Percentiles rank a stretch among this genome's conserved stretches.
phyloP scores from a whole-genome alignment of 768 basidiomycete species.

The Lentinula lateritia region DNA sequence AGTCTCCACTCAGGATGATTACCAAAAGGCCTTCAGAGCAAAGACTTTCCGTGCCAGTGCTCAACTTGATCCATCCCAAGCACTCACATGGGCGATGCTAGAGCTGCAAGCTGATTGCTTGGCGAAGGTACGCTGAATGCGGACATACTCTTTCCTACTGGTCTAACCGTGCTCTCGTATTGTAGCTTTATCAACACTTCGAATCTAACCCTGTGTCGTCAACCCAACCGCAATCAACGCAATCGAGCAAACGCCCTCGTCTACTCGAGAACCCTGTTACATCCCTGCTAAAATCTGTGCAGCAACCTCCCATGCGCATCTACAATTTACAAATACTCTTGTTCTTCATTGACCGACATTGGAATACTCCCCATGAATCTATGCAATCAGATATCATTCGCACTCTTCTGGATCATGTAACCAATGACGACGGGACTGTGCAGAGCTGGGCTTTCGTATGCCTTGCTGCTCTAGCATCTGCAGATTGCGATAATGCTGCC shows the following conservation, averaged over 20 bases:
- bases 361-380: slow-evolving; percentile 52
- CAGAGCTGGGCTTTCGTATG: slow-evolving; percentile 88
- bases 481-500: slow-evolving; percentile 24
- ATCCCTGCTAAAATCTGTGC: slow-evolving; percentile 38
- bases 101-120: slow-evolving; percentile 80
- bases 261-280: slow-evolving; percentile 52
- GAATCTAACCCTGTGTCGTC: slow-evolving; percentile 43
- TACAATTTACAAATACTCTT: slow-evolving; percentile 72
- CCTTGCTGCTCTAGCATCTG: slow-evolving; percentile 64
- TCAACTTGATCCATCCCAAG: slow-evolving; percentile 65
- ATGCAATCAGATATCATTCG: slow-evolving; percentile 54
- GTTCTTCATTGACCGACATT: slow-evolving; percentile 81
- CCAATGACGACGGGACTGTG: slow-evolving; percentile 53
- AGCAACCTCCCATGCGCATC: slow-evolving; percentile 26
- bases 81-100: slow-evolving; percentile 72
- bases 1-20: slow-evolving; percentile 15
- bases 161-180: neutral
- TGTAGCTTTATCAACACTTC: slow-evolving; percentile 58
- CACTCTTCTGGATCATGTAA: slow-evolving; percentile 54
- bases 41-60: slow-evolving; percentile 68
- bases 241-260: slow-evolving; percentile 45
- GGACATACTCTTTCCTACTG: slow-evolving; percentile 4
- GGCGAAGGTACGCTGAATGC: slow-evolving; percentile 44
- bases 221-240: slow-evolving; percentile 13
- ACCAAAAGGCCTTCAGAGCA: slow-evolving; percentile 45